Base-by-base conservation (phyloP, 257 asterid genomes). In the Nicotiana tabacum region DNA sequence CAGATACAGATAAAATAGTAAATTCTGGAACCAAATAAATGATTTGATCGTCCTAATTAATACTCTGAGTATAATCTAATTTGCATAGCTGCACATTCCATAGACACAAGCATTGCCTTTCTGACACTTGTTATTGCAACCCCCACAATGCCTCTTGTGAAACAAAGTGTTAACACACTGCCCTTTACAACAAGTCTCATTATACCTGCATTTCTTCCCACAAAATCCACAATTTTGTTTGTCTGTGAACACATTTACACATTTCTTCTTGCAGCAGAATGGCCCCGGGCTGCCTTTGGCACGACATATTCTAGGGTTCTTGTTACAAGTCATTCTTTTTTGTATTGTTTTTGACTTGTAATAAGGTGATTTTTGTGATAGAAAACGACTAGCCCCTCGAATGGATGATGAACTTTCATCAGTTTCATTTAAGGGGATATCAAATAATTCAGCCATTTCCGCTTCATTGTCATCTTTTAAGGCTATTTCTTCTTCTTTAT, bases 61-160 rank as follows among this genome's bases (percentile, higher is more conserved):
- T 35, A 70, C 5, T 70, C n/a, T 4, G 16, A 69, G 2, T 39
- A 37, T 56, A 6, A 8, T 12, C 48, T 48, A 74, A 74, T 74
- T 74, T 24, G 98, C 93, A 80, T 93, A 93, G 85, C 90, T 88
- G 84, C 98, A 93, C 86, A 93, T 85, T 60, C 96, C 98, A 29
- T 16, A 91, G 16, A 74, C 33, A 68, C 98, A 93, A 55, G 77
- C 83, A 48, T 76, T 85, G 27, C 90, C 89, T 81, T 85, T 85
- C 66, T 80, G 83, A 85, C 97, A 93, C 76, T 76, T 77, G 30
- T 85, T 90, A n/a, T 82, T 62, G 85, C 97, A 93, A 9, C 91
- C 91, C 16, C 98, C 98, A 67, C 97, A 93, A 32, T 93, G 85
- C n/a, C 83, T 88, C 77, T 83, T 82, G 83, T 89, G 61, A 1